Percentiles rank a stretch among this genome's conserved stretches.
Conservation (phyloP, 176 grass and related monocot genomes). For the Puya raimondii region DNA sequence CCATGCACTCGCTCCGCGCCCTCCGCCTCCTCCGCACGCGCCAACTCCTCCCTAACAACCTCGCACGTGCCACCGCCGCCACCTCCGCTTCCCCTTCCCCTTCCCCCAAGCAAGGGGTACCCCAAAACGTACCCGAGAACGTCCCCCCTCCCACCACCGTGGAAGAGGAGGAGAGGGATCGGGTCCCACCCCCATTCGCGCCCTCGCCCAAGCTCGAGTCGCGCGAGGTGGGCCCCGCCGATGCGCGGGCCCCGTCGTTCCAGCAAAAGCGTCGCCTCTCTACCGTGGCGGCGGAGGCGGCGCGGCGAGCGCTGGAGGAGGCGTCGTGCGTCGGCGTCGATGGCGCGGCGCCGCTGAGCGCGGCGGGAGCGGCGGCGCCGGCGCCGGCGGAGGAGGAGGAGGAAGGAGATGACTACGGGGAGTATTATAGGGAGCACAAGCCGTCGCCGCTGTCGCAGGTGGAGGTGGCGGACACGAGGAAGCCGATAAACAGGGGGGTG, state of each 20-base stretch:
- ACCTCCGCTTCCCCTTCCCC: neutral
- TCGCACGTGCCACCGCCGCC: neutral
- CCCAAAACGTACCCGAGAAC: neutral
- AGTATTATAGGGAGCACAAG: slow-evolving; percentile 73
- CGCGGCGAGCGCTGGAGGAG: slow-evolving; percentile 12
- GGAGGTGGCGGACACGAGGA: slow-evolving; percentile 66
- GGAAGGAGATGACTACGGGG: slow-evolving; percentile 25
- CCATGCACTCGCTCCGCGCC: slow-evolving; percentile 13
- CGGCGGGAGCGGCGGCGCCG: neutral
- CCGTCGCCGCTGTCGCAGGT: slow-evolving; percentile 63
- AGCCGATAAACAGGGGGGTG: slow-evolving; percentile 41
- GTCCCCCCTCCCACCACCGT: neutral
- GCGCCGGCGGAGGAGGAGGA: slow-evolving; percentile 15
- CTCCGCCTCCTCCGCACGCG: slow-evolving; percentile 7
- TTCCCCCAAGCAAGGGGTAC: neutral
- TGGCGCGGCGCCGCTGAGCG: too few species aligned
- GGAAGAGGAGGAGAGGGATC: slow-evolving; percentile 8
- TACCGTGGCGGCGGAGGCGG: neutral
- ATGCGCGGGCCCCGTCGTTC: slow-evolving; percentile 14
- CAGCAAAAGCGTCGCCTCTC: slow-evolving; percentile 48
- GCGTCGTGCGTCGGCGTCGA: slow-evolving; percentile 14
- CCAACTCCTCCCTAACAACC: neutral
- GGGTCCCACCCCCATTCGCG: slow-evolving; percentile 34
- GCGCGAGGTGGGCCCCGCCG: slow-evolving; percentile 21
- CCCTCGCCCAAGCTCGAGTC: slow-evolving; percentile 38